Conservation (phyloP, 192 early-diverging fungal species). For the Podila horticola region DNA sequence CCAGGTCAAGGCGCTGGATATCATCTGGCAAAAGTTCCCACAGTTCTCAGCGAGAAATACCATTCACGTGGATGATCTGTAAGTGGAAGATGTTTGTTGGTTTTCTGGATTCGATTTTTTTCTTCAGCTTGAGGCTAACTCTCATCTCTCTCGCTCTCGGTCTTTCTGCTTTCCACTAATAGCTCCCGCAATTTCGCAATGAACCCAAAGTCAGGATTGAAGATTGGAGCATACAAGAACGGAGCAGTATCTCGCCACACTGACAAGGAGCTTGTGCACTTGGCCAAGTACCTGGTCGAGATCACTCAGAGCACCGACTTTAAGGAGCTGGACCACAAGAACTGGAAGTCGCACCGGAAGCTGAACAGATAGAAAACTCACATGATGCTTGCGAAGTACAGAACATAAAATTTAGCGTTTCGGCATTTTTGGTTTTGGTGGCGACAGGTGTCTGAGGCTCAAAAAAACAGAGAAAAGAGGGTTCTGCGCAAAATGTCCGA, state of each 20-base stretch:
- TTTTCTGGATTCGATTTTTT: background rate
- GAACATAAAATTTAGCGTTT: background rate
- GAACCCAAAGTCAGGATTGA: conserved; percentile 74
- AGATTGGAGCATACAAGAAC: conserved; percentile 73
- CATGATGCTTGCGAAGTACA: background rate
- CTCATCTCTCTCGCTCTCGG: background rate
- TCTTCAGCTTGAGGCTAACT: too few species aligned
- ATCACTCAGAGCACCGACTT: conserved; percentile 65
- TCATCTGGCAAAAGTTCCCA: conserved; percentile 70
- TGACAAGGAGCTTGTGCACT: conserved; percentile 68
- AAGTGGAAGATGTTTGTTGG: background rate
- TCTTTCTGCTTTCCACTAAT: background rate
- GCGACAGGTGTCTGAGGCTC: too few species aligned
- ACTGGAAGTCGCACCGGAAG: conserved; percentile 57
- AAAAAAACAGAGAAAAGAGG: too few species aligned
- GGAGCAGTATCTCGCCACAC: conserved; percentile 51
- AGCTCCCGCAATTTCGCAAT: conserved; percentile 78
- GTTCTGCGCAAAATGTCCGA: too few species aligned
- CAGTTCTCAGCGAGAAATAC: conserved; percentile 65
- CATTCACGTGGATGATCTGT: conserved; percentile 77
- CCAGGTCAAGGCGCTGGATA: conserved; percentile 78
- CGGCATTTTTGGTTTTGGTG: background rate
- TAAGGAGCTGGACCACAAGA: conserved; percentile 67
- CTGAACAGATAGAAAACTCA: background rate
- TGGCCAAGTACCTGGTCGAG: conserved; percentile 69